Evolutionary conservation across 371 early-diverging fungal species (phyloP), one percentile per base, ranked within the genome.

Genomic region (Apophysomyces trapeziformis): DNA sequence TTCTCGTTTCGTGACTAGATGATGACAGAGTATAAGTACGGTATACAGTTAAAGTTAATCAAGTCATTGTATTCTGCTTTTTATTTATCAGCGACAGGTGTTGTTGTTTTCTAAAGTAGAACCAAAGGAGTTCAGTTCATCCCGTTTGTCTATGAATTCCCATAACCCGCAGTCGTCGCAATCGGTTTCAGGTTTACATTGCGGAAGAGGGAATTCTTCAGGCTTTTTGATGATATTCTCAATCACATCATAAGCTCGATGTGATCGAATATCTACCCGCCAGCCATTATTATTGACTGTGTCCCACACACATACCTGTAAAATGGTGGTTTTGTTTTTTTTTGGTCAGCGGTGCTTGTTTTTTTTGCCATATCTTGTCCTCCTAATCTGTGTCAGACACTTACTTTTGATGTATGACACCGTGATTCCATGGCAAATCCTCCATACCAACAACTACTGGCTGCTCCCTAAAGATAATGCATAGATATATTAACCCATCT

Each of bases 391-490:
- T 41, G n/a, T 35, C 58, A 7, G 26, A 14, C 16, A 18, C 16
- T 67, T 75, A 84, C 82, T 69, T 84, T 78, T 38, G 79, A 76
- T n/a, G 80, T 74, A 57, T 83, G 83, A 65, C 83, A 83, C 7
- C 79, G 69, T 1, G 91, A 84, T 70, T 97, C 96, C 71, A 98
- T 78, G 14, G 97, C 97, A 77, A 94, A 99, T 0, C 95, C 97
- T 12, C 85, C 92, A 65, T 88, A 89, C 78, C 93, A 97, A 70
- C 99, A 99, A 50, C 84, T 77, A 47, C 91, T 90, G 4, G 80
- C 65, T 2, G 88, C 87, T 1, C 96, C 92, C 83, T 87, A 63
- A 43, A 37, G 44, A 14, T 35, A 71, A 38, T 26, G 32, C 32
- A 38, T 47, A 63, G 37, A 59, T 13, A 5, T 21, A 60, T 4